These are phyloP conservation scores for Suhomyces wounanorum DNA, from an alignment of 1,139 yeast genomes.

Conservation along the genomic window DNA sequence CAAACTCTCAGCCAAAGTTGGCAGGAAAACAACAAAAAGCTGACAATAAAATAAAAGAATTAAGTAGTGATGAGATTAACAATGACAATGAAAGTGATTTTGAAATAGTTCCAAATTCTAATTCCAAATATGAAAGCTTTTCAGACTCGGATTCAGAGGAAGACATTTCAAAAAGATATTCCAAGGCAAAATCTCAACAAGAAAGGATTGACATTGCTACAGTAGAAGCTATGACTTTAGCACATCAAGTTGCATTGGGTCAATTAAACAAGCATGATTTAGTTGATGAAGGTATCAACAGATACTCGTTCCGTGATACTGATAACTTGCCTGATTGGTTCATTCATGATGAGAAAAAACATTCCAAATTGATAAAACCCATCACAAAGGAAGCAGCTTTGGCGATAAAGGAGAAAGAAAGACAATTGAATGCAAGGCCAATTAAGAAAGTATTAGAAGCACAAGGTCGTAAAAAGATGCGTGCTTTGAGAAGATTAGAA, in stretches of 20 bases:
- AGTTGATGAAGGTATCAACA: constrained; percentile 87
- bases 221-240: constrained; percentile 96
- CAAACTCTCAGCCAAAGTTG: constrained; percentile 5
- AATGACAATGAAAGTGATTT: constrained; percentile 19
- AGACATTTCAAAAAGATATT: constrained; percentile 33
- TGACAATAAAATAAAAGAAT: neutral
- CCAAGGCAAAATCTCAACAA: constrained; percentile 49
- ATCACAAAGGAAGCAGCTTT: constrained; percentile 95
- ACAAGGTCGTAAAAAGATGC: constrained; percentile 93
- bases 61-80: constrained; percentile 18
- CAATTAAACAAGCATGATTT: constrained; percentile 81
- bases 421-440: constrained; percentile 93
- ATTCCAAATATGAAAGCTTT: constrained; percentile 30
- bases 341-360: constrained; percentile 83
- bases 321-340: constrained; percentile 97
- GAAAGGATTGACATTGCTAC: constrained; percentile 81
- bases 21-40: neutral
- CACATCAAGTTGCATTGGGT: constrained; percentile 92
- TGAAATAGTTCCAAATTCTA: constrained; percentile 24
- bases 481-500: constrained; percentile 86
- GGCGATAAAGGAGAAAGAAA: constrained; percentile 87
- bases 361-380: constrained; percentile 84
- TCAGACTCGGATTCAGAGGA: constrained; percentile 51
- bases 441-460: constrained; percentile 98
- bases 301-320: constrained; percentile 86